Evolutionary conservation across 306 rosid species (phyloP).

Genomic region (Cucumis hystrix): DNA sequence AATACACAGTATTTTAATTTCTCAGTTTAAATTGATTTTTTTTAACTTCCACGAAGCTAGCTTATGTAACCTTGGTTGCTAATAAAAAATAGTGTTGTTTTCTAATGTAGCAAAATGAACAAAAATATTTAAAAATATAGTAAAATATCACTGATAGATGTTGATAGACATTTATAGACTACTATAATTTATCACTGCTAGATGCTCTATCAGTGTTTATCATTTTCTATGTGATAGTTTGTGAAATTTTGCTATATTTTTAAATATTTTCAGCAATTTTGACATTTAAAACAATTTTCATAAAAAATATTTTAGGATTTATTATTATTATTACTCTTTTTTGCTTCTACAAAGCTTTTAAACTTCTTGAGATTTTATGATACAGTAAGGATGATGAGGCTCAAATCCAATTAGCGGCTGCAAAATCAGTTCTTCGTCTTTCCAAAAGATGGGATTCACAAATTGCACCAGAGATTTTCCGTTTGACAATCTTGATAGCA

Average conservation of each 20-base stretch:
- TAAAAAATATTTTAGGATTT: neutral
- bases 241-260: no score
- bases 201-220: no score
- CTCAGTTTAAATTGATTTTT: neutral
- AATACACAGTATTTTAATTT: neutral
- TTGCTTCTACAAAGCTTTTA: slow-evolving; percentile 7
- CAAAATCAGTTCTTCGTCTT: slow-evolving; percentile 68
- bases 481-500: slow-evolving; percentile 36
- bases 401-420: slow-evolving; percentile 63
- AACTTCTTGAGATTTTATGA: slow-evolving; percentile 11
- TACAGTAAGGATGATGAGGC: slow-evolving; percentile 45
- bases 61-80: neutral
- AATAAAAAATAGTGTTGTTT: neutral
- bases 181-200: no score
- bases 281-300: no score
- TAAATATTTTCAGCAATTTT: no score
- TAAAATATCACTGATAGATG: no score
- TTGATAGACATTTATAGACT: no score
- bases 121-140: no score
- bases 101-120: no score
- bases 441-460: slow-evolving; percentile 78
- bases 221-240: no score
- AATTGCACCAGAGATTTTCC: slow-evolving; percentile 58
- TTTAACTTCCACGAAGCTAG: neutral
- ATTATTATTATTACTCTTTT: neutral